Evolutionary conservation across 2,329 filamentous ascomycete species (phyloP).

Genomic region (Aspergillus quadrilineatus): DNA sequence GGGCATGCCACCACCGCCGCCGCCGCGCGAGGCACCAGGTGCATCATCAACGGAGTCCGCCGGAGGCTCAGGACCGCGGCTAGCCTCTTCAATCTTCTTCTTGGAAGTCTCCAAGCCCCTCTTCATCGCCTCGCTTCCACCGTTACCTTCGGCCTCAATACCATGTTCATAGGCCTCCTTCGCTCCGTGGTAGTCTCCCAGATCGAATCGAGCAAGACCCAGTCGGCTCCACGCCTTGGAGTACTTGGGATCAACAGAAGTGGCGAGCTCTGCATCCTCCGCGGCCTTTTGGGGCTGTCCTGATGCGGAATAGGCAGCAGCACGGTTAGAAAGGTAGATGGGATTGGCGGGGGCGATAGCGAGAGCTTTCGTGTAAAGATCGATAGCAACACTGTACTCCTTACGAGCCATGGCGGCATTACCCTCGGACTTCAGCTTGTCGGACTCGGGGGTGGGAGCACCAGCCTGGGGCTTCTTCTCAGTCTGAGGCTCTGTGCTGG

Average conservation of each 20-base stretch:
- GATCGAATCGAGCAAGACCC: constrained; percentile 84
- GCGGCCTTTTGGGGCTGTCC: constrained; percentile 81
- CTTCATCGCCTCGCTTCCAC: constrained; percentile 95
- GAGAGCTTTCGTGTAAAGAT: constrained; percentile 84
- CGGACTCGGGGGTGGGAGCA: constrained; percentile 66
- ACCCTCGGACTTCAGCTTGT: constrained; percentile 82
- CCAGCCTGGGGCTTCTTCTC: constrained; percentile 39
- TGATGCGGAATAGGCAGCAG: constrained; percentile 83
- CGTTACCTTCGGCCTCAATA: constrained; percentile 90
- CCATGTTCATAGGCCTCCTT: constrained; percentile 94
- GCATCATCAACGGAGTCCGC: constrained; percentile 54
- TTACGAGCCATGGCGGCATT: constrained; percentile 95
- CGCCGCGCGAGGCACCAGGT: constrained; percentile 43
- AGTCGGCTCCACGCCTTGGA: constrained; percentile 96
- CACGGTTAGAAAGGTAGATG: constrained; percentile 96
- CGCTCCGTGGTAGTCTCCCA: constrained; percentile 84
- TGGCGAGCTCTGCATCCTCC: constrained; percentile 86
- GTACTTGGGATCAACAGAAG: constrained; percentile 84
- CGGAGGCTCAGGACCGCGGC: constrained; percentile 52
- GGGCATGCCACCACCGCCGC: constrained; percentile 61
- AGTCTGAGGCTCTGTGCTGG: constrained; percentile 43
- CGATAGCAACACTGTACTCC: constrained; percentile 80
- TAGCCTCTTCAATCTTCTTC: constrained; percentile 79
- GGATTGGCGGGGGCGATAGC: constrained; percentile 79
- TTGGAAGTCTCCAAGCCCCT: constrained; percentile 94